These are phyloP conservation scores for Sporothrix luriei DNA, from an alignment of 2,329 filamentous ascomycete genomes.

Conservation along the genomic window DNA sequence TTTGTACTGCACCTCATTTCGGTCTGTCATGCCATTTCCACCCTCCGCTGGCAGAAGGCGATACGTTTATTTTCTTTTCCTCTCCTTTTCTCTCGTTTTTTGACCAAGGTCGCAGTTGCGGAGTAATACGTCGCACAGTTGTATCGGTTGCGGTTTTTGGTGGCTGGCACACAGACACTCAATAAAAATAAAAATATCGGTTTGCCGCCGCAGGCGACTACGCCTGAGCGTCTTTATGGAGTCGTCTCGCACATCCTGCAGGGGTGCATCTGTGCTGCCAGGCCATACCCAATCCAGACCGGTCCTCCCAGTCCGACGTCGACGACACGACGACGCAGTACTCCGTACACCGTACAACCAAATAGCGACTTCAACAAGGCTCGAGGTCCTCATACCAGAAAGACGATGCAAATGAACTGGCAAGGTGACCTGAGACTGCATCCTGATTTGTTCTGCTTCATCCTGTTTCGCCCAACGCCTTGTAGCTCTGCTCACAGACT, in stretches of 20 bases:
- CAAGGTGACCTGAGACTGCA: too few species aligned
- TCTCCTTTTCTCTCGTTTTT: too few species aligned
- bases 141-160: neutral
- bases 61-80: too few species aligned
- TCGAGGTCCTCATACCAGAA: too few species aligned
- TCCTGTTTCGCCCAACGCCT: too few species aligned
- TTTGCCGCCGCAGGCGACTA: slow-evolving; percentile 19
- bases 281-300: neutral
- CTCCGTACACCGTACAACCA: neutral
- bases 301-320: neutral
- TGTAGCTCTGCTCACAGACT: too few species aligned
- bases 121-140: neutral
- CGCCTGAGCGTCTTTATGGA: neutral
- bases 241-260: neutral
- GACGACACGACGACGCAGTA: neutral
- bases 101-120: slow-evolving; percentile 7
- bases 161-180: slow-evolving; percentile 19
- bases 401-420: too few species aligned
- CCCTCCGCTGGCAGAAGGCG: slow-evolving; percentile 5
- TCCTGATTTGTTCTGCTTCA: too few species aligned
- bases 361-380: neutral
- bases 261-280: neutral
- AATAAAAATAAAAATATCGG: slow-evolving; percentile 2
- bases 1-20: too few species aligned
- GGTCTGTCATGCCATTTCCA: neutral